Conservation (phyloP, 2,329 filamentous ascomycete species). For the Akanthomyces lecanii region DNA sequence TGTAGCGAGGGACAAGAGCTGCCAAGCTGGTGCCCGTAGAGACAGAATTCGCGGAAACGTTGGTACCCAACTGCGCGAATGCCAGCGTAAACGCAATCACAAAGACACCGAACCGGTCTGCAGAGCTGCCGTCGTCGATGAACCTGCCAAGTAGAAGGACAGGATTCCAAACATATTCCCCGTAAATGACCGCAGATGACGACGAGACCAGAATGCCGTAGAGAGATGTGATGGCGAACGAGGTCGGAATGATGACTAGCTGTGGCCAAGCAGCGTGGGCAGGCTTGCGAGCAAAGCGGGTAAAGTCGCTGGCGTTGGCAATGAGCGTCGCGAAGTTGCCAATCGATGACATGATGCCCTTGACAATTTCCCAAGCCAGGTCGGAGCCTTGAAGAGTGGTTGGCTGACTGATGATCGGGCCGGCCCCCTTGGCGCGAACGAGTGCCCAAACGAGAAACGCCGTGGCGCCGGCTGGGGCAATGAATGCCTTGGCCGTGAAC, state of each 20-base stretch:
- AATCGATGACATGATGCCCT: conserved; percentile 82
- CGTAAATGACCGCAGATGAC: conserved; percentile 64
- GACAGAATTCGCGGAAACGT: conserved; percentile 82
- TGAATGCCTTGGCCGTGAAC: conserved; percentile 83
- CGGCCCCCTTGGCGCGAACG: conserved; percentile 74
- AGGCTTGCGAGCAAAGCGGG: conserved; percentile 75
- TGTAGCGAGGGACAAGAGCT: conserved; percentile 70
- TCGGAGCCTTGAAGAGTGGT: conserved; percentile 59
- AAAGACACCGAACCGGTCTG: conserved; percentile 70
- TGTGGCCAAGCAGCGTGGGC: conserved; percentile 77
- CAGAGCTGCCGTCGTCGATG: conserved; percentile 63
- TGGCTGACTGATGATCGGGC: conserved; percentile 72
- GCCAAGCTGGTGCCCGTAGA: conserved; percentile 81
- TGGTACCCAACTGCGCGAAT: conserved; percentile 78
- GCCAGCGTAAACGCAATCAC: conserved; percentile 67
- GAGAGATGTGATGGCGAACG: conserved; percentile 76
- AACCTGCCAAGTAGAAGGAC: conserved; percentile 63
- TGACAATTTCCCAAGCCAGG: conserved; percentile 77
- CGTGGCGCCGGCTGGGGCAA: conserved; percentile 78
- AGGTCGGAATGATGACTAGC: conserved; percentile 65
- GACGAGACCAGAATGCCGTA: conserved; percentile 78
- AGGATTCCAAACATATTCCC: conserved; percentile 68
- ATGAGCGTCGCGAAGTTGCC: conserved; percentile 90
- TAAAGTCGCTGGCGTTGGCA: conserved; percentile 77
- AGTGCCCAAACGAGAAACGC: conserved; percentile 86